Evolutionary conservation across 768 basidiomycete species (phyloP).

Genomic region (Calocybe gangraenosa): DNA sequence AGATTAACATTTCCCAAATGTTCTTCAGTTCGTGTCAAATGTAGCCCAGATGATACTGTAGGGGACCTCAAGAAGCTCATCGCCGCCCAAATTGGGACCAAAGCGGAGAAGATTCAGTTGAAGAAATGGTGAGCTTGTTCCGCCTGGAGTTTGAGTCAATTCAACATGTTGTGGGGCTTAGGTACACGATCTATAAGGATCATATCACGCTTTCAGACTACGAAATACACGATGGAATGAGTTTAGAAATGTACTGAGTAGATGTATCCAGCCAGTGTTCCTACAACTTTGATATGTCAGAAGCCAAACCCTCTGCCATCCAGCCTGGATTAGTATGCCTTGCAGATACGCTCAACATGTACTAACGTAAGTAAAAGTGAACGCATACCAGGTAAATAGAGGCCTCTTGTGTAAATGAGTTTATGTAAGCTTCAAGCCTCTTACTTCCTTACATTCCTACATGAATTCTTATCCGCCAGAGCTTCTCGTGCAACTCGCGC

Average conservation of each 20-base stretch:
- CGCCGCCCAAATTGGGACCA: slow-evolving; percentile 92
- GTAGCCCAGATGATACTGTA: slow-evolving; percentile 92
- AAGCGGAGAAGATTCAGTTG: slow-evolving; percentile 77
- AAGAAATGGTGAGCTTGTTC: slow-evolving; percentile 84
- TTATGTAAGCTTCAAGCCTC: not conserved
- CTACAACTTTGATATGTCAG: not conserved
- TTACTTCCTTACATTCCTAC: not conserved
- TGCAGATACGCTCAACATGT: not conserved
- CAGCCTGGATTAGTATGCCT: not conserved
- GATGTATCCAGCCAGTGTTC: not conserved
- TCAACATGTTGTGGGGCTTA: slow-evolving; percentile 23
- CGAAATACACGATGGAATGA: slow-evolving; percentile 92
- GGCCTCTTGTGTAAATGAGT: not conserved
- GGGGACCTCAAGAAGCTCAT: slow-evolving; percentile 97
- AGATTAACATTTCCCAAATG: not conserved
- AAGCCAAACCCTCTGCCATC: not conserved
- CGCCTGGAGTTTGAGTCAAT: not conserved
- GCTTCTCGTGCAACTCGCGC: slow-evolving; percentile 82
- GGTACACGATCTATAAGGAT: slow-evolving; percentile 96
- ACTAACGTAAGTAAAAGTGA: not conserved
- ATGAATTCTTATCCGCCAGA: slow-evolving; percentile 96
- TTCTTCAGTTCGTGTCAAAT: slow-evolving; percentile 89
- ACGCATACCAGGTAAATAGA: not conserved
- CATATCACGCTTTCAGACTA: slow-evolving; percentile 92
- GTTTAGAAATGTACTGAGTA: slow-evolving; percentile 82